Evolutionary conservation across 768 basidiomycete genomes (phyloP).

Genomic region (Paxillus rubicundulus): DNA sequence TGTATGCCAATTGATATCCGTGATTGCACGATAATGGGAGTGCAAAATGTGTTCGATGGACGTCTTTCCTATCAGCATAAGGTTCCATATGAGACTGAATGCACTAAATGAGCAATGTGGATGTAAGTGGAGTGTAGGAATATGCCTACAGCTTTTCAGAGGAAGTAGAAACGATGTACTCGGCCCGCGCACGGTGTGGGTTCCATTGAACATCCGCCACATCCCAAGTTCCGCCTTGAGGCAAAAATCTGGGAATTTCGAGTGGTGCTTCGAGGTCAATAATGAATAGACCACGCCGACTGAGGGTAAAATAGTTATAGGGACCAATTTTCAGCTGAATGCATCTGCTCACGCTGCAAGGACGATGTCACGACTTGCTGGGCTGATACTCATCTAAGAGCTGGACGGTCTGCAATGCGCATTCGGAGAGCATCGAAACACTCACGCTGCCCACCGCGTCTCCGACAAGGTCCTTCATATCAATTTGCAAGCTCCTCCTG

Average conservation of each 20-base stretch:
- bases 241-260: slow-evolving; percentile 87
- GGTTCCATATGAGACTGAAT: slow-evolving; percentile 87
- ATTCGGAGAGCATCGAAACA: slow-evolving; percentile 3
- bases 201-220: slow-evolving; percentile 95
- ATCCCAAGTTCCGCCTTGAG: slow-evolving; percentile 96
- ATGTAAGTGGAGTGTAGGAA: background rate
- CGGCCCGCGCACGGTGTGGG: slow-evolving; percentile 69
- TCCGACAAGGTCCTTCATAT: slow-evolving; percentile 76
- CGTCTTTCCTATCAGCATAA: slow-evolving; percentile 68
- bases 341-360: slow-evolving; percentile 69
- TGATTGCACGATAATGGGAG: slow-evolving; percentile 92
- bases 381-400: slow-evolving; percentile 85
- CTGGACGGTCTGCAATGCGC: slow-evolving; percentile 1
- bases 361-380: slow-evolving; percentile 83
- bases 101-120: background rate
- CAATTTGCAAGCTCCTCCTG: slow-evolving; percentile 61
- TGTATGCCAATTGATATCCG: slow-evolving; percentile 97
- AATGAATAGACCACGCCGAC: slow-evolving; percentile 88
- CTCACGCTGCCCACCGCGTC: slow-evolving; percentile 83
- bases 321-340: background rate
- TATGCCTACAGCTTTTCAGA: slow-evolving; percentile 76
- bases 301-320: slow-evolving; percentile 20
- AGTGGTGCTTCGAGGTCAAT: slow-evolving; percentile 89
- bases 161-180: slow-evolving; percentile 86
- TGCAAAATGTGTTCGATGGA: slow-evolving; percentile 83